Base-by-base conservation (phyloP, 2,329 filamentous ascomycete species). In the Ophiognomonia clavigignenti-juglandacearum region DNA sequence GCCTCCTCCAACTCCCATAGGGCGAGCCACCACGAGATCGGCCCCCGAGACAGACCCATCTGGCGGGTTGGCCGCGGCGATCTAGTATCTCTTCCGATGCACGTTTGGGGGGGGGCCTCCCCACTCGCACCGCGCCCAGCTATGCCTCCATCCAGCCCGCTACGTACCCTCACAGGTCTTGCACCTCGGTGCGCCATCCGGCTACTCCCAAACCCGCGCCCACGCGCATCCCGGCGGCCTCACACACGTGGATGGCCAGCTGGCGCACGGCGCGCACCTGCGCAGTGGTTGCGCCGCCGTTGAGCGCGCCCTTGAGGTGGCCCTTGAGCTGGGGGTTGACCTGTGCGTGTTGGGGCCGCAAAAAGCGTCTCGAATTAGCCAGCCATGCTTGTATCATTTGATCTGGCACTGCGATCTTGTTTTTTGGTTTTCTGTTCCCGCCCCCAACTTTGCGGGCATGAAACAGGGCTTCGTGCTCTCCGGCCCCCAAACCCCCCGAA, bases 291-390 rank as follows among this genome's bases (percentile, higher is more conserved):
- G 72, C 73, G 4, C 74, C 74, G 43, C 69, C 69, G 52, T 76
- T 76, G 22, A 77, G 53, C 1, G 73, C 71, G 4, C 73, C 74
- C 53, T 64, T 68, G 14, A 77, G 63, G 60, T 78, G 75, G 4
- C 74, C 74, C 52, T 77, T 77, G 39, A 77, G 58, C 53, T 77
- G 74, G 6, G 72, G 69, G 48, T 77, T 76, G 16, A 75, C 67
- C 71, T 73, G 47, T 4, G 13, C n/a, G 14, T 35, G 43, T 14
- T n/a, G 43, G 18, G 32, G n/a, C n/a, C n/a, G n/a, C n/a, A n/a
- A n/a, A n/a, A n/a, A n/a, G 34, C 38, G n/a, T 35, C 14, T 16
- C n/a, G 49, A 41, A 42, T 48, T 48, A 51, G 49, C 41, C 31
- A n/a, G n/a, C n/a, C n/a, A n/a, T n/a, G n/a, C n/a, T n/a, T n/a